These are phyloP conservation scores for Cystobasidium onofrii DNA, from an alignment of 768 basidiomycete species.

Conservation along the genomic window DNA sequence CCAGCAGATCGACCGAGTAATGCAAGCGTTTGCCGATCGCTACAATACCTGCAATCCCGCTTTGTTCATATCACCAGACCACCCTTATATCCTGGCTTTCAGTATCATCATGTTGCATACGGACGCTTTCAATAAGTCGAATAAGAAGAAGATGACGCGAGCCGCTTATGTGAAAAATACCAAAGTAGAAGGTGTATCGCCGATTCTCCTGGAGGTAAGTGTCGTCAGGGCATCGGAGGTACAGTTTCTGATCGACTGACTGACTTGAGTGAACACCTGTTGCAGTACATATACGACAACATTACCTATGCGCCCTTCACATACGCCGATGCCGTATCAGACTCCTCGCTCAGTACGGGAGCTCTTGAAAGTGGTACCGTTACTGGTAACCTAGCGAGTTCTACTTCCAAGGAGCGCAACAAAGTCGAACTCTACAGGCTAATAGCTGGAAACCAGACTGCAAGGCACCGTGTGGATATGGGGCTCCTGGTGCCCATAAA, in stretches of 20 bases:
- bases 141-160: constrained; percentile 96
- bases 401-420: constrained; percentile 49
- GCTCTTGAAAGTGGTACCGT: neutral
- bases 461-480: constrained; percentile 40
- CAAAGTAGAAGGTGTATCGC: constrained; percentile 67
- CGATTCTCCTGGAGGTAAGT: constrained; percentile 63
- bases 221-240: neutral
- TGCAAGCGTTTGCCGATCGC: constrained; percentile 83
- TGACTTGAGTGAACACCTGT: neutral
- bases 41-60: constrained; percentile 75
- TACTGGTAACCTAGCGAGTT: neutral
- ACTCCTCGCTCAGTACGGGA: constrained; percentile 54
- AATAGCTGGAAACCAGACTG: constrained; percentile 51
- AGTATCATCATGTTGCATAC: constrained; percentile 96
- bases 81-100: constrained; percentile 87
- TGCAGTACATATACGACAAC: constrained; percentile 89
- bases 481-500: constrained; percentile 42
- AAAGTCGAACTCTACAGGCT: constrained; percentile 88
- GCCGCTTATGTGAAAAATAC: constrained; percentile 90
- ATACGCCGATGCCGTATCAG: constrained; percentile 74
- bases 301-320: constrained; percentile 93
- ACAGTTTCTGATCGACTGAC: too few species aligned
- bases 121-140: constrained; percentile 94
- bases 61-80: constrained; percentile 70
- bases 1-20: constrained; percentile 95